Conservation (phyloP, 176 grass and related monocot species). For the Carex myosuroides region DNA sequence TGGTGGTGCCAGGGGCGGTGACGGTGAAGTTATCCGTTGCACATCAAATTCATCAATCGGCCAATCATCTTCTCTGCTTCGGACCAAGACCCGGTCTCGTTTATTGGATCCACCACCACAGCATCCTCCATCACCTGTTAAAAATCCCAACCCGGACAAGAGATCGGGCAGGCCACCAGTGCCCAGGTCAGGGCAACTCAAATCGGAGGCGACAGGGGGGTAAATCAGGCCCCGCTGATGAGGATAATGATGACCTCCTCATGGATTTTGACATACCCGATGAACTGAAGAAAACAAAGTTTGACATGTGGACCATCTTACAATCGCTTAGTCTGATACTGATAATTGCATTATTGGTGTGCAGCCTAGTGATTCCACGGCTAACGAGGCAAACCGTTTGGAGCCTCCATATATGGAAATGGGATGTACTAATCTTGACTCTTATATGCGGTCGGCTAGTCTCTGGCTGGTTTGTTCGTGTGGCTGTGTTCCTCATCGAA, state of each 20-base stretch:
- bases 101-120: slow-evolving; percentile 60
- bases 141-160: not conserved
- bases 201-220: slow-evolving; percentile 29
- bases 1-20: not conserved
- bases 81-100: slow-evolving; percentile 60
- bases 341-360: slow-evolving; percentile 62
- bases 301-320: slow-evolving; percentile 45
- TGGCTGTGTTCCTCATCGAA: slow-evolving; percentile 76
- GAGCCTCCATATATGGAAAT: slow-evolving; percentile 89
- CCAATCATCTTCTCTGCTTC: slow-evolving; percentile 26
- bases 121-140: not conserved
- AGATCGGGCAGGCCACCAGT: slow-evolving; percentile 14
- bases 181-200: slow-evolving; percentile 48
- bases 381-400: slow-evolving; percentile 37
- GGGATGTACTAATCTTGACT: slow-evolving; percentile 69
- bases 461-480: slow-evolving; percentile 72
- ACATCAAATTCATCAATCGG: slow-evolving; percentile 46
- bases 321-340: slow-evolving; percentile 70
- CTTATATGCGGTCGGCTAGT: slow-evolving; percentile 93
- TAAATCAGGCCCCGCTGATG: slow-evolving; percentile 44
- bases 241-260: slow-evolving; percentile 80
- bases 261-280: slow-evolving; percentile 54
- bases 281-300: slow-evolving; percentile 48
- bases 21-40: slow-evolving; percentile 53
- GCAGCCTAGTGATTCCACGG: slow-evolving; percentile 43